phyloP scores from a whole-genome alignment of 345 rosid genomes.

The Turritis glabra region DNA sequence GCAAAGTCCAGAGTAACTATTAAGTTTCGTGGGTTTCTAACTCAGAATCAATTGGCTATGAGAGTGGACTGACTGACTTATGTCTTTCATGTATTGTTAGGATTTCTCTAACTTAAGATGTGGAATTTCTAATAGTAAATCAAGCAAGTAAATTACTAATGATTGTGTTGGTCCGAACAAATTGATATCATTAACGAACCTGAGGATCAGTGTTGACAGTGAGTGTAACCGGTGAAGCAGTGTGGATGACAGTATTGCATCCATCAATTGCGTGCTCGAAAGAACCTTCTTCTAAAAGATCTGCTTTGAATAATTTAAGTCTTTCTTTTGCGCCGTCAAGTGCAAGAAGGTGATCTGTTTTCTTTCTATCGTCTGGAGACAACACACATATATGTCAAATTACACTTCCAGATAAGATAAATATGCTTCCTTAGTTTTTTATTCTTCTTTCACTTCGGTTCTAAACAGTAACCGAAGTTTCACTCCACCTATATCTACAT shows the following conservation, averaged over 20 bases:
- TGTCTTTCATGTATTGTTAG: neutral
- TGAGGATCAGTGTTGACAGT: constrained; percentile 33
- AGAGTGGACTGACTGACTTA: neutral
- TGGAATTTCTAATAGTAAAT: neutral
- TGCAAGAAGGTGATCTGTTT: constrained; percentile 34
- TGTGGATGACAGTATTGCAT: constrained; percentile 62
- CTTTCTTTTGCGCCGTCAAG: constrained; percentile 44
- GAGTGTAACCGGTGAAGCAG: constrained; percentile 52
- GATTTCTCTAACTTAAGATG: neutral
- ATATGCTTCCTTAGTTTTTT: neutral
- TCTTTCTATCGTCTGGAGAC: constrained; percentile 42
- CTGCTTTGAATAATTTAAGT: constrained; percentile 39
- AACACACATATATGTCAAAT: constrained; percentile 5
- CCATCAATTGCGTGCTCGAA: constrained; percentile 49
- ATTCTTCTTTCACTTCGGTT: neutral
- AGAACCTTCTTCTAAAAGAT: constrained; percentile 42
- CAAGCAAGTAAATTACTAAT: neutral
- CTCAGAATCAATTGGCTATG: neutral
- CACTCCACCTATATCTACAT: neutral
- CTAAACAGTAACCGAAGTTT: neutral
- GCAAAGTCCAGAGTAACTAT: neutral
- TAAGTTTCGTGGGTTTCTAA: neutral
- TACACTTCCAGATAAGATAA: neutral
- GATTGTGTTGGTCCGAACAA: constrained; percentile 6
- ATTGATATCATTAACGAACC: constrained; percentile 29